phyloP scores from a whole-genome alignment of 164 flowering plant genomes.

The Amborella trichopoda region DNA sequence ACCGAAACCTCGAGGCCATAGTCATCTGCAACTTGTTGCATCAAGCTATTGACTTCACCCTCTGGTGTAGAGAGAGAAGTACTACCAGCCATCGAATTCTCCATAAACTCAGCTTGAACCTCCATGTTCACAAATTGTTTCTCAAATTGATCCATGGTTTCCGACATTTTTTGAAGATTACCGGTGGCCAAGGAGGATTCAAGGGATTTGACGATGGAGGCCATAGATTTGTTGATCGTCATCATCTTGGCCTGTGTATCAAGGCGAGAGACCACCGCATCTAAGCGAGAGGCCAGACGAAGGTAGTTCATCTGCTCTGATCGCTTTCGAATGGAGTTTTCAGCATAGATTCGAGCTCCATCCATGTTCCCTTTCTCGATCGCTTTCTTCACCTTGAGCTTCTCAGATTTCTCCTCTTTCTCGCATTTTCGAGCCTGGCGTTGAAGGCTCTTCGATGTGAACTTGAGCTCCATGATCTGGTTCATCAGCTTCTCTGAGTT shows the following conservation, averaged over 20 bases:
- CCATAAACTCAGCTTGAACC: conserved; percentile 16
- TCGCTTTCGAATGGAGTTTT: conserved; percentile 15
- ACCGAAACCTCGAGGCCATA: conserved; percentile 15
- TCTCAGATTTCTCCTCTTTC: conserved; percentile 14
- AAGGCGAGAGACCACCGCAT: conserved; percentile 14
- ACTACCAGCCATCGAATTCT: conserved; percentile 13
- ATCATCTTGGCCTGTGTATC: conserved; percentile 12
- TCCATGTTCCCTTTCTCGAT: conserved; percentile 17
- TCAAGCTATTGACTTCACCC: conserved; percentile 13
- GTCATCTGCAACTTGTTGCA: conserved; percentile 17
- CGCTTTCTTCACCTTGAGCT: conserved; percentile 17
- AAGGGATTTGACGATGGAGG: conserved; percentile 11
- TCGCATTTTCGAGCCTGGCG: conserved; percentile 15
- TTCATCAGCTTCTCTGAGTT: conserved; percentile 15
- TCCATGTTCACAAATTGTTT: conserved; percentile 14
- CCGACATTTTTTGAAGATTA: conserved; percentile 13
- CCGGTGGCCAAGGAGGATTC: conserved; percentile 10
- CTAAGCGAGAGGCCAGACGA: conserved; percentile 14
- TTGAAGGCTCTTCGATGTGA: conserved; percentile 10
- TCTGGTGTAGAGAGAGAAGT: conserved; percentile 14
- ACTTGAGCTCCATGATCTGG: conserved; percentile 14
- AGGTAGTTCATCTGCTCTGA: conserved; percentile 16
- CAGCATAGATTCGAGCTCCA: conserved; percentile 16
- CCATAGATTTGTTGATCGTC: conserved; percentile 10
- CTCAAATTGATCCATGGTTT: conserved; percentile 15